These are phyloP conservation scores for Lactifluus echinatus DNA, from an alignment of 768 basidiomycete species.

Conservation along the genomic window DNA sequence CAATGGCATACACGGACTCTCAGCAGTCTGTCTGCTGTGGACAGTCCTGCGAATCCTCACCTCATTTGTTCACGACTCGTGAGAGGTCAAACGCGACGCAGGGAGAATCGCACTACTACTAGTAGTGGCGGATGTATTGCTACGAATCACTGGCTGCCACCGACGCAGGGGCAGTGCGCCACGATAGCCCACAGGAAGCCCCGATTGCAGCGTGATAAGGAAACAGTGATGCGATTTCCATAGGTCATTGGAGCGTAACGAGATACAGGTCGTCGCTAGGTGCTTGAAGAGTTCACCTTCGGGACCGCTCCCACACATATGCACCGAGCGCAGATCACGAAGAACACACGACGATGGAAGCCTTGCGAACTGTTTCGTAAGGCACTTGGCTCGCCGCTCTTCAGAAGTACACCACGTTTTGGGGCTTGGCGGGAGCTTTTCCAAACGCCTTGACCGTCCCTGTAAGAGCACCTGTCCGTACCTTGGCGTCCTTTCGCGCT, in stretches of 20 bases:
- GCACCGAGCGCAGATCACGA: too few species aligned
- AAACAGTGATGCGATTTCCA: not conserved
- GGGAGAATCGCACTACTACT: not conserved
- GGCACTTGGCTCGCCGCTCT: too few species aligned
- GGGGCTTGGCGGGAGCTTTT: conserved; percentile 21
- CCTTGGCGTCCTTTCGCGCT: conserved; percentile 33
- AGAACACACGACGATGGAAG: not conserved
- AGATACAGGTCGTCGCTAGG: not conserved
- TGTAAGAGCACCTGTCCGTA: conserved; percentile 39
- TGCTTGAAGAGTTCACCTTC: not conserved
- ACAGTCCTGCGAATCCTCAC: too few species aligned
- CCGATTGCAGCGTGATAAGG: not conserved
- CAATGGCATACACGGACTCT: not conserved
- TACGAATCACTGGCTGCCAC: not conserved
- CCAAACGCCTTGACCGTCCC: conserved; percentile 27
- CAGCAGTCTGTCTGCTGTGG: too few species aligned
- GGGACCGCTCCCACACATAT: too few species aligned
- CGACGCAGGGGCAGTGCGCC: not conserved
- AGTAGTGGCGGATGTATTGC: not conserved
- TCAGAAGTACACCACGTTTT: conserved; percentile 46
- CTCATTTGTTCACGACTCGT: too few species aligned
- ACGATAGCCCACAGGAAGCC: not conserved
- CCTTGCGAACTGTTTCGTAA: not conserved
- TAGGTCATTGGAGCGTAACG: too few species aligned
- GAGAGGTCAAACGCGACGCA: not conserved